These are phyloP conservation scores for Aspergillus awamori DNA, from an alignment of 2,329 filamentous ascomycete species.

Conservation along the genomic window DNA sequence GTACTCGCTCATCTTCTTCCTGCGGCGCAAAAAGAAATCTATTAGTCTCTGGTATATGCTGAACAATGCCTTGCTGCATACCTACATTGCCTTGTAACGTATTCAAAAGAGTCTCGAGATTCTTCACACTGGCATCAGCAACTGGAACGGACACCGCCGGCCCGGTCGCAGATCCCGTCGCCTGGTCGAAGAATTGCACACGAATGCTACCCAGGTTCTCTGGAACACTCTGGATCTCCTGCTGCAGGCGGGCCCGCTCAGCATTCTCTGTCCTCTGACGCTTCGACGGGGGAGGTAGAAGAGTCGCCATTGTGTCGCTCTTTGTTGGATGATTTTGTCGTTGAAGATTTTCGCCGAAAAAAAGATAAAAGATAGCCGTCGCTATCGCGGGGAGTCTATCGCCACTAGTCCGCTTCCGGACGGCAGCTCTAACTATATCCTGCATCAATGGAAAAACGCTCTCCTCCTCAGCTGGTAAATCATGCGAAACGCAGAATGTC, in stretches of 20 bases:
- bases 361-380: constrained; percentile 19
- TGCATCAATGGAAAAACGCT: not conserved
- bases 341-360: constrained; percentile 17
- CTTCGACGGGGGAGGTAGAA: constrained; percentile 83
- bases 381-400: constrained; percentile 22
- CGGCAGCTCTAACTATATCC: constrained; percentile 12
- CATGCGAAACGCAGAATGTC: not conserved
- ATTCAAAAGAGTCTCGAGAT: constrained; percentile 84
- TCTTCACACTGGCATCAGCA: constrained; percentile 83
- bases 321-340: constrained; percentile 5
- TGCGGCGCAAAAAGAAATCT: constrained; percentile 25
- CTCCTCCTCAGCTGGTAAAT: not conserved
- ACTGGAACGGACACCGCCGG: constrained; percentile 76
- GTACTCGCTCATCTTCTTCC: constrained; percentile 64
- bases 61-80: constrained; percentile 19
- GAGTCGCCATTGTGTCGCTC: constrained; percentile 69
- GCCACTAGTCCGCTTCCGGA: constrained; percentile 26
- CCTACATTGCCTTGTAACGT: constrained; percentile 75
- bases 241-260: constrained; percentile 72
- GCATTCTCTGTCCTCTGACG: constrained; percentile 76
- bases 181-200: constrained; percentile 86
- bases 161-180: constrained; percentile 67
- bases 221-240: constrained; percentile 69
- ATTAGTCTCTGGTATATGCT: not conserved
- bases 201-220: constrained; percentile 75